Evolutionary conservation across 2,329 filamentous ascomycete species (phyloP), one percentile per base, ranked within the genome.

Genomic region (Metarhizium anisopliae): DNA sequence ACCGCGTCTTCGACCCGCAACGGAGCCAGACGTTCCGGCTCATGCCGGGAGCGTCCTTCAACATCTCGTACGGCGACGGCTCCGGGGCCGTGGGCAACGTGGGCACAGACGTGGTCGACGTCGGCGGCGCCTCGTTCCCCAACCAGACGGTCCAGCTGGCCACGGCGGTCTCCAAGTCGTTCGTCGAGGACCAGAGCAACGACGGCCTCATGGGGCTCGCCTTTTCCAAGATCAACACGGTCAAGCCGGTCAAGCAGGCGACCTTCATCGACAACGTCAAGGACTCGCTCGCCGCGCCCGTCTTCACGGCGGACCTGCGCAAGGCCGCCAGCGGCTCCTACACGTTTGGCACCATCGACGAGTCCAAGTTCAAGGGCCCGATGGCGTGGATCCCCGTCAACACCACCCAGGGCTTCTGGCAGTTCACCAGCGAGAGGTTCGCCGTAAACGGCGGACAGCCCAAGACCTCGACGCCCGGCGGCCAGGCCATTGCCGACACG

Each of bases 321-420:
- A 77, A 80, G 60, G 75, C 61, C 35, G 59, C 63, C 10, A 74
- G 75, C 1, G 87, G 87, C 50, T 77, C 81, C 38, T 92, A 90
- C 71, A 84, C 89, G 65, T 92, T 92, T 63, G 89, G 89, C 58
- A 77, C 70, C 61, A 84, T 92, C 63, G 85, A 92, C 67, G 66
- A 64, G 2, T 73, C 72, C 57, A 83, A 87, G 64, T 89, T 86
- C 68, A 74, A 68, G 2, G 87, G 87, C 40, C 63, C 76, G 2
- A 77, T 92, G 63, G 70, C 77, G 25, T 89, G 83, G 67, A 74
- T 84, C 20, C 73, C 78, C 10, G 77, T 90, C 60, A 81, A 89
- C 66, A 76, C 75, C 25, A 76, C 75, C 14, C 71, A 75, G 30
- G 87, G 87, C 8, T 89, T 85, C 73, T 91, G 87, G 87, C 54